These are phyloP conservation scores for Kluyveromyces dobzhanskii DNA, from an alignment of 805 yeast genomes.

Conservation along the genomic window DNA sequence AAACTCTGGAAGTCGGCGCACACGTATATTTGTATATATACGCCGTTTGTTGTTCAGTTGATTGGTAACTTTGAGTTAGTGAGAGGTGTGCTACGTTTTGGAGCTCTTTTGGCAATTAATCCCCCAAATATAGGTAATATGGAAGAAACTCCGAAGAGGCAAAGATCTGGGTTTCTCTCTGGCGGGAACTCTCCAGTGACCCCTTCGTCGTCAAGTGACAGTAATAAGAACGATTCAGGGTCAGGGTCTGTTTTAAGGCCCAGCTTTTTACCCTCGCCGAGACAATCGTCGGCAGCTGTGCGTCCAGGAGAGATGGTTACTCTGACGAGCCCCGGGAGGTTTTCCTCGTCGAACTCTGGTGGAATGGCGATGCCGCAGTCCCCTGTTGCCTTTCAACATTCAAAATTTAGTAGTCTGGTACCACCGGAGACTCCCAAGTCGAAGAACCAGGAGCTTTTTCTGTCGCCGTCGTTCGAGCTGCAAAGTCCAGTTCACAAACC, in stretches of 20 bases:
- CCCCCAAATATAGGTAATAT: too few species aligned
- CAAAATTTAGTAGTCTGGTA: conserved; percentile 12
- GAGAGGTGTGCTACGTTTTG: too few species aligned
- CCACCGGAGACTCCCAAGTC: conserved; percentile 30
- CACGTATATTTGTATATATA: too few species aligned
- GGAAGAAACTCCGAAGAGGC: conserved; percentile 2
- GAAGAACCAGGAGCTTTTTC: conserved; percentile 22
- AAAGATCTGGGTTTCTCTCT: neutral
- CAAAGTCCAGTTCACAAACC: conserved; percentile 19
- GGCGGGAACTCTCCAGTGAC: conserved; percentile 15
- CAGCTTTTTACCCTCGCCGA: conserved; percentile 24
- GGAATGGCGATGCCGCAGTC: conserved; percentile 12
- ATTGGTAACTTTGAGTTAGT: too few species aligned
- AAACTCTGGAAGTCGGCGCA: too few species aligned
- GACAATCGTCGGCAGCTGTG: conserved; percentile 5
- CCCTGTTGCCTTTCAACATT: conserved; percentile 4
- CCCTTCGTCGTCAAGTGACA: conserved; percentile 21
- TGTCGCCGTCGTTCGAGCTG: conserved; percentile 28
- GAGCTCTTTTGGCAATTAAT: too few species aligned
- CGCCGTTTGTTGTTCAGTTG: too few species aligned
- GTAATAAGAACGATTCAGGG: conserved; percentile 16
- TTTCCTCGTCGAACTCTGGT: neutral
- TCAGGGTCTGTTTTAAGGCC: conserved; percentile 18
- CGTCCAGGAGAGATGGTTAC: neutral
- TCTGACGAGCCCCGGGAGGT: neutral